Base-by-base conservation (phyloP, 75 land plant genomes). In the Cunninghamia lanceolata region DNA sequence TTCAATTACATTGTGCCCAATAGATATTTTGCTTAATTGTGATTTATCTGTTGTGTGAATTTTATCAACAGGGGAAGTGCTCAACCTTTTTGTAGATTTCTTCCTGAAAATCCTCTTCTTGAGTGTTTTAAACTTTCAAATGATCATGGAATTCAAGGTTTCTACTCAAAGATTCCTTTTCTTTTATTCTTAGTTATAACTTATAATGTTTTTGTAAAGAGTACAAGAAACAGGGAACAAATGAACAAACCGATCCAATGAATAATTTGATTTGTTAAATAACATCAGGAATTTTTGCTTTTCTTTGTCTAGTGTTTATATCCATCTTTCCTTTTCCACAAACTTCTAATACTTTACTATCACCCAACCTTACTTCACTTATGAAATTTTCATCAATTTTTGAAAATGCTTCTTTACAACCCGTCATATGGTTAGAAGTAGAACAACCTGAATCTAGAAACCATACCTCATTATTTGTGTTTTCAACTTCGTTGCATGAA, bases 31-130 rank as follows among this genome's bases (percentile, higher is more conserved):
- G 40, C 25, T 19, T 36, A 36, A 76, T 38, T 40, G 42, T 19
- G 2, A 39, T 80, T 42, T 10, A 80, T 11, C 21, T 28, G n/a
- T 43, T 40, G 7, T 80, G 50, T 25, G 32, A 80, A 80, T 36
- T 86, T 15, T 83, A 85, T 42, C 32, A 86, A 85, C 90, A 97
- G 99, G 82, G 98, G 96, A 77, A 93, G 95, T 39, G 92, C 93
- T 83, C 96, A 96, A 88, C 99, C 99, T 50, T 97, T 91, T 84
- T 96, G 94, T 85, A 89, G 96, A 59, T 88, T 88, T 70, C 92
- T 96, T 77, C 96, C 98, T 30, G 96, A 94, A 81, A 95, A 96
- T 89, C 88, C 95, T 17, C 85, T 97, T 38, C 93, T 96, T 54
- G 94, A 94, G 66, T 96, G 95, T 88, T 92, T 97, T 88, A 92